These are phyloP conservation scores for Chlorella sp. DNA, from an alignment of 139 green algal species.

Conservation along the genomic window DNA sequence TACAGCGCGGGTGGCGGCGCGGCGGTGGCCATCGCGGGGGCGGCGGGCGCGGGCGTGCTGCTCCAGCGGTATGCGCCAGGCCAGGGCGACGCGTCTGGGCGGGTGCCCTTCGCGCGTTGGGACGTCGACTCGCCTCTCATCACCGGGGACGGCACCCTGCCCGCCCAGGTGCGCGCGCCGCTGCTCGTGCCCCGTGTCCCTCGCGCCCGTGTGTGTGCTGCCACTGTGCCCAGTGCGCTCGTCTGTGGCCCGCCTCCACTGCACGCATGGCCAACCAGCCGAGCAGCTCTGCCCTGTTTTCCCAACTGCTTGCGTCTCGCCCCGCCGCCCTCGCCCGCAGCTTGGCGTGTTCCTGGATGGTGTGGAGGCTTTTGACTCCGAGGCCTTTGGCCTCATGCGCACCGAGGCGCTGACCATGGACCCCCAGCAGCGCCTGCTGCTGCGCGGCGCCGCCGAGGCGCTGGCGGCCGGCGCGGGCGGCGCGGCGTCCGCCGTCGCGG, in stretches of 20 bases:
- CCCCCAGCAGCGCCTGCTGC: slow-evolving; percentile 78
- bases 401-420: slow-evolving; percentile 61
- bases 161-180: slow-evolving; percentile 19
- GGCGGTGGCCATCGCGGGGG: slow-evolving; percentile 14
- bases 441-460: slow-evolving; percentile 58
- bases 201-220: too few species aligned
- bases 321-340: slow-evolving; percentile 23
- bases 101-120: slow-evolving; percentile 55
- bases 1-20: background rate
- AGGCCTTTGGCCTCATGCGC: slow-evolving; percentile 49
- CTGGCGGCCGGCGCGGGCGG: slow-evolving; percentile 1
- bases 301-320: too few species aligned
- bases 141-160: slow-evolving; percentile 19
- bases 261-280: too few species aligned
- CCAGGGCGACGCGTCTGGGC: slow-evolving; percentile 28
- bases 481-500: background rate
- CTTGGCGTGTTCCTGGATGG: slow-evolving; percentile 66
- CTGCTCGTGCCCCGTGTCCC: too few species aligned
- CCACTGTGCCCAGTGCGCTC: too few species aligned
- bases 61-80: slow-evolving; percentile 7
- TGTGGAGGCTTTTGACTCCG: slow-evolving; percentile 52
- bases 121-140: slow-evolving; percentile 38
- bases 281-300: too few species aligned
- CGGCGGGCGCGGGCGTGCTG: slow-evolving; percentile 8
- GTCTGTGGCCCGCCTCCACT: too few species aligned